Evolutionary conservation across 2,329 filamentous ascomycete genomes (phyloP).

Genomic region (Diaporthe citriasiana): DNA sequence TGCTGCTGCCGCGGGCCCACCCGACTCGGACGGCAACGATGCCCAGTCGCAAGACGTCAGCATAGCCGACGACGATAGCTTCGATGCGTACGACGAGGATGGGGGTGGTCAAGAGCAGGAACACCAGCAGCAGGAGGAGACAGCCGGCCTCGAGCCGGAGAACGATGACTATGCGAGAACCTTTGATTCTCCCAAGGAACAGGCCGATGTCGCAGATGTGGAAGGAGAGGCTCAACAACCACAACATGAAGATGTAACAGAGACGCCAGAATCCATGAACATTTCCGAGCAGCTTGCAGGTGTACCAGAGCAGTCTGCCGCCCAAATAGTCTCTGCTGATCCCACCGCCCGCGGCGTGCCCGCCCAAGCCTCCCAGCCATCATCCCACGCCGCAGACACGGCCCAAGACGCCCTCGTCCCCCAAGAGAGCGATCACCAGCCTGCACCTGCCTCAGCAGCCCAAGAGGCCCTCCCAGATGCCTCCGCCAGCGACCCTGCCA

Average conservation of each 20-base stretch:
- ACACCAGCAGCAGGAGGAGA: constrained; percentile 47
- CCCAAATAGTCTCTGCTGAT: constrained; percentile 49
- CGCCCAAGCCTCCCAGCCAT: constrained; percentile 37
- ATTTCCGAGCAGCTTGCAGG: constrained; percentile 57
- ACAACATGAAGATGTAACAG: constrained; percentile 60
- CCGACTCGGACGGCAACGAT: constrained; percentile 43
- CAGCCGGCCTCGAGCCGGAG: constrained; percentile 41
- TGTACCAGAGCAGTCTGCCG: constrained; percentile 46
- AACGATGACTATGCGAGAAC: constrained; percentile 66
- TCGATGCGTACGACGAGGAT: constrained; percentile 60
- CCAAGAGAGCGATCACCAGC: constrained; percentile 30
- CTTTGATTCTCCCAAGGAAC: constrained; percentile 60
- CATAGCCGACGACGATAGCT: constrained; percentile 62
- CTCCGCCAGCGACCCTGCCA: constrained; percentile 28
- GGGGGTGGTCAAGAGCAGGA: constrained; percentile 50
- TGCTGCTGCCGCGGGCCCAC: constrained; percentile 48
- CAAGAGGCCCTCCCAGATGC: constrained; percentile 38
- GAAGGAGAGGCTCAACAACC: constrained; percentile 50
- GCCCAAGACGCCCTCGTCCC: constrained; percentile 37
- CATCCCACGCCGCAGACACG: constrained; percentile 30
- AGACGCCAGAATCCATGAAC: constrained; percentile 60
- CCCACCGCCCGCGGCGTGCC: constrained; percentile 42
- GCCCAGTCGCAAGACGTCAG: constrained; percentile 53
- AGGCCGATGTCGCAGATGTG: constrained; percentile 53
- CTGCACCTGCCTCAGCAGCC: constrained; percentile 28